Base-by-base conservation (phyloP, 164 flowering plant genomes). In the Sextonia rubra region DNA sequence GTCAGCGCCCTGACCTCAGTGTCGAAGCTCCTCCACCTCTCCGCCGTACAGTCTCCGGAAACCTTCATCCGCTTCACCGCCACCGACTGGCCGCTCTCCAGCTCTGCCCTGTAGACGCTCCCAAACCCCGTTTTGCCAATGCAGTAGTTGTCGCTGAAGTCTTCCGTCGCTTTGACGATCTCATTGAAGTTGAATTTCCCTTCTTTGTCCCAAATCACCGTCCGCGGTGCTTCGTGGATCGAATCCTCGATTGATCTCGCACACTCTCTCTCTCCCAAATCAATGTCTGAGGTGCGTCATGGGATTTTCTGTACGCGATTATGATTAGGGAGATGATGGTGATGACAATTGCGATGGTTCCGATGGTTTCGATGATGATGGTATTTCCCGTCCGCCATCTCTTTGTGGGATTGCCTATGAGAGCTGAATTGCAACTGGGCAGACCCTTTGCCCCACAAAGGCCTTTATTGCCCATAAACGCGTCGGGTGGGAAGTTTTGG, bases 101-200 rank as follows among this genome's bases (percentile, higher is more conserved):
- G 78, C 26, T 61, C 15, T 37, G 80, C 82, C 70, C 69, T 77
- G 74, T 80, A 80, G 0, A 80, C 78, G 11, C 70, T 69, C 47
- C 82, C 82, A 26, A 68, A 71, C 30, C 80, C 78, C 17, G 80
- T 78, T 52, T 67, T 69, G 14, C 82, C 82, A 25, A 80, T 74
- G 69, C 73, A 69, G 37, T 71, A 70, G 29, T 72, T 72, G 22
- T 77, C 78, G 55, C 52, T 17, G 23, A 80, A 80, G 37, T 80
- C 69, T 25, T 80, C 76, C 32, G 78, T 80, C 18, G 76, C 80
- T 2, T n/a, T 37, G 2, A 72, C 70, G 18, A 80, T 60, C 30
- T 80, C 82, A 6, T 72, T 68, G 23, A 77, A 80, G 24, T 32
- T 61, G 26, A 80, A 6, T 11, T 60, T 71, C 47, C 69, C 75